Evolutionary conservation across 805 yeast genomes (phyloP), one percentile per base, ranked within the genome.

Genomic region (Schwanniomyces pseudopolymorphus): DNA sequence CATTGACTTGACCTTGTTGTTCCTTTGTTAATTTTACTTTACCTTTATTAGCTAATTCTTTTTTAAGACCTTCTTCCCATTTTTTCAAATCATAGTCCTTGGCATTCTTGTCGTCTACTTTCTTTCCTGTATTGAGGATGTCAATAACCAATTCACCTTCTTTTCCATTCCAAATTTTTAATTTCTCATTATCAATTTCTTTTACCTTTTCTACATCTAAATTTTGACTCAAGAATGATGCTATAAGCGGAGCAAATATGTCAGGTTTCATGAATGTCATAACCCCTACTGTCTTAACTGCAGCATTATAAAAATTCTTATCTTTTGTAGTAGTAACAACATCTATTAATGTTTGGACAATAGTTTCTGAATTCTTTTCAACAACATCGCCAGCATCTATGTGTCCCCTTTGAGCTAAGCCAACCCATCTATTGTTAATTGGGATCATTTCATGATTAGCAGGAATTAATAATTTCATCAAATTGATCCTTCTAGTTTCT

Each of bases 21-120:
- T 91, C 97, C 52, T 82, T 85, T 2, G 95, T 77, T 35, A 84
- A 70, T 58, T 86, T 87, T 8, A 59, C 58, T n/a, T 60, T 54
- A 51, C 78, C 75, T 61, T 83, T 83, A 44, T 75, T 74, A 1
- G 85, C 83, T 31, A 90, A 72, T 58, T 89, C 92, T 51, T 82
- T 81, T 56, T 92, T 81, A 26, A 94, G 78, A 43, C 79, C 79
- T 54, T 85, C 90, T 60, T 94, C 99, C 98, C 98, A 92, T 62
- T 88, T 83, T 48, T 79, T 69, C 2, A 91, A 86, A 56, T 86
- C 96, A 56, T 89, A 89, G 57, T 90, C 96, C 59, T 84, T 90
- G 1, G 88, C 70, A 60, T 88, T 88, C 61, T 87, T 88, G 59
- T 81, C 80, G 11, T 81, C 80, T 4, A 67, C 70, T 27, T 66